phyloP scores from a whole-genome alignment of 306 rosid genomes.

The Corylus heterophylla region DNA sequence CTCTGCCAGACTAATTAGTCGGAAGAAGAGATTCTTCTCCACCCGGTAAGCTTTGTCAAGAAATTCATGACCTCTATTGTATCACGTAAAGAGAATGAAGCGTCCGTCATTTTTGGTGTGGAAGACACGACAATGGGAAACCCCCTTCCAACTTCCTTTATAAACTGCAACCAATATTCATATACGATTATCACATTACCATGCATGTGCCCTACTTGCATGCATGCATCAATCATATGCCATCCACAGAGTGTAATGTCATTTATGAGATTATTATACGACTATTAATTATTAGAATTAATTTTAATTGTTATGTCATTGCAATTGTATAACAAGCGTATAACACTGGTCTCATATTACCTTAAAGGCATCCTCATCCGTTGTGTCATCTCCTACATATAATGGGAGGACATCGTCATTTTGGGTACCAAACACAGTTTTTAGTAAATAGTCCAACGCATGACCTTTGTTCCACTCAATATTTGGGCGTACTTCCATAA shows the following conservation, averaged over 20 bases:
- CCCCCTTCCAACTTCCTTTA: conserved; percentile 40
- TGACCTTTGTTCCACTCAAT: too few relatives aligned
- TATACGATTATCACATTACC: neutral
- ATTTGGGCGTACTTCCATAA: too few relatives aligned
- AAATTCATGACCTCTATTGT: conserved; percentile 48
- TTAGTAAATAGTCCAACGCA: too few relatives aligned
- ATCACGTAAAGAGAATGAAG: conserved; percentile 49
- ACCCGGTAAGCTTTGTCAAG: conserved; percentile 40
- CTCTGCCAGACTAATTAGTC: too few relatives aligned
- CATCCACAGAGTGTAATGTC: too few relatives aligned
- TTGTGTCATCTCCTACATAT: conserved; percentile 53
- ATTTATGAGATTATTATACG: too few relatives aligned
- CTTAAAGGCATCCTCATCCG: conserved; percentile 72
- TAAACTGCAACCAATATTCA: conserved; percentile 34
- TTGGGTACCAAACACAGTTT: too few relatives aligned
- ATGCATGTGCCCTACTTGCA: neutral
- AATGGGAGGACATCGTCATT: too few relatives aligned
- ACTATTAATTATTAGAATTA: too few relatives aligned
- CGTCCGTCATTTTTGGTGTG: conserved; percentile 48
- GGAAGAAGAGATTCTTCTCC: conserved; percentile 17
- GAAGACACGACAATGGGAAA: conserved; percentile 52
- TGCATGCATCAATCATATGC: neutral
- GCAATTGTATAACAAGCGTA: too few relatives aligned
- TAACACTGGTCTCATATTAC: conserved; percentile 17
- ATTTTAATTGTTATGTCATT: too few relatives aligned